Evolutionary conservation across 2,329 filamentous ascomycete species (phyloP), one percentile per base, ranked within the genome.

Genomic region (Paracoccidioides lutzii): DNA sequence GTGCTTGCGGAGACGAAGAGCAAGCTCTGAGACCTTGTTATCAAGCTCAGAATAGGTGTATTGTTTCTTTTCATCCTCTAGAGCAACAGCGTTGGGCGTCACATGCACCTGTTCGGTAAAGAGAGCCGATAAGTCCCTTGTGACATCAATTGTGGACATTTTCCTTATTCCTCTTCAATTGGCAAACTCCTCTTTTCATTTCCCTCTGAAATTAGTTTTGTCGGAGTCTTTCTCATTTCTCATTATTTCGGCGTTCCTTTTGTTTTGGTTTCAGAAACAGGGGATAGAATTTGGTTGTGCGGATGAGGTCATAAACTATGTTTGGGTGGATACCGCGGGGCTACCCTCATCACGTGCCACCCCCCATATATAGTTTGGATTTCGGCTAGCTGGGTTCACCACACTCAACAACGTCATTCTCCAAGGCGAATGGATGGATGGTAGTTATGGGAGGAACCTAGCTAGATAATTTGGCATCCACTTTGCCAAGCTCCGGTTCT

Each of bases 1-100:
- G 71, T 84, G 78, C 15, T 6, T 14, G 45, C 82, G 83, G 52
- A 91, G 78, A 48, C 78, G 80, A 62, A 76, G 73, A 55, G 85
- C 79, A 56, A 90, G 79, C n/a, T 73, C 72, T 57, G 78, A 78
- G 48, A 87, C 85, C 67, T 83, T 81, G 51, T 76, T 69, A 65
- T 89, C 84, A 56, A 91, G 78, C 73, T 89, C 78, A 49, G 78
- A 77, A 68, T 91, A 91, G 52, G 85, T 89, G 66, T 87, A 83
- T 52, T 74, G 79, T 57, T 75, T 75, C 42, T 72, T 75, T 60
- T 83, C 84, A 70, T 90, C 87, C 67, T 90, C 86, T 55, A 90
- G 72, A 22, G 87, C 87, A 64, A 85, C 67, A 38, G 81, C 80
- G 70, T 87, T 74, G 4, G 87, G 87, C 0, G 85, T 87, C 32